Evolutionary conservation across 495 filamentous ascomycete genomes (phyloP), one percentile per base, ranked within the genome.

Genomic region (Penicillium mononematosum): DNA sequence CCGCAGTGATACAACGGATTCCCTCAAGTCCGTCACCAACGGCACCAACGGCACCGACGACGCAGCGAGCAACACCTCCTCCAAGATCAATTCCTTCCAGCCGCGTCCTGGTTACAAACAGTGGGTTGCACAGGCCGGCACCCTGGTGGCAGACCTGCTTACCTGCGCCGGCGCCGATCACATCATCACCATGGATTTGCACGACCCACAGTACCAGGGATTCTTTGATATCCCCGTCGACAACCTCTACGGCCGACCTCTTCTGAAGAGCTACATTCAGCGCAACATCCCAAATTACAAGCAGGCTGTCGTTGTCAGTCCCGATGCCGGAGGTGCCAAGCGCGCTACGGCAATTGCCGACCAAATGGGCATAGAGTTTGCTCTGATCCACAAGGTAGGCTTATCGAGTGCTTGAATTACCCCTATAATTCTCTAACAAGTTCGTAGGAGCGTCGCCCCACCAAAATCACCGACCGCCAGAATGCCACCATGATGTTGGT

Each of bases 401-500:
- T 36, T 50, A 66, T 45, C 12, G 5, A 24, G 39, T 3, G 56
- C 54, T 53, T 61, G 43, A 16, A 61, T 53, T 53, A 58, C 58
- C 3, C 3, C 31, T 32, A n/a, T 11, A 42, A 39, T 31, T 32
- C 0, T 32, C 45, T 57, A 39, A 39, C 17, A 50, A 42, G 25
- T 45, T 24, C 38, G 12, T 51, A 96, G 92, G 94, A 98, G 81
- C 93, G 94, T 56, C 91, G 94, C 32, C 91, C 92, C n/a, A 97
- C 91, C 41, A 88, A 88, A 54, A 92, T 95, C 71, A 89, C 86
- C 16, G 91, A 96, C 69, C 88, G 91, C 41, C 94, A 96, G 72
- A 96, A 97, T 73, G 93, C 94, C 16, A 90, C 90, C 32, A 98
- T 98, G 94, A 96, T 98, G 89, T 83, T 98, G 22, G 95, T 98